Evolutionary conservation across 148 eudicot species (phyloP).

Genomic region (Nepenthes mirabilis): DNA sequence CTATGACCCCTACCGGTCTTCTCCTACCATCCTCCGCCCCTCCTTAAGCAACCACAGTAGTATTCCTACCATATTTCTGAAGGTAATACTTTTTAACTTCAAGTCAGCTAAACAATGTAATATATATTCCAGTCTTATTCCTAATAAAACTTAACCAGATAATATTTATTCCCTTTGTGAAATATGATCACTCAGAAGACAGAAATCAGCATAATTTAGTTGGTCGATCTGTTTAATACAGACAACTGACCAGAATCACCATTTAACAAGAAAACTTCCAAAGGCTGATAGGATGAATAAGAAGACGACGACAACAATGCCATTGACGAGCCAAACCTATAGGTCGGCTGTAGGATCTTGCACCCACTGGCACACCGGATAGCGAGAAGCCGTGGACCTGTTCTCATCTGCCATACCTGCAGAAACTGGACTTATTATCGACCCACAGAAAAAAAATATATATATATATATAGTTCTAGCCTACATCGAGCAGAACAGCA

Average conservation of each 20-base stretch:
- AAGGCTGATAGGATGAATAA: slow-evolving; percentile 51
- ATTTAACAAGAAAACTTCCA: slow-evolving; percentile 76
- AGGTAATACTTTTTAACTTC: too few species aligned
- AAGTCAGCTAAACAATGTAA: too few species aligned
- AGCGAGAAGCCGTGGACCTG: slow-evolving; percentile 67
- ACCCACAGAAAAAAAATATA: neutral
- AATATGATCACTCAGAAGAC: too few species aligned
- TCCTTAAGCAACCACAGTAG: too few species aligned
- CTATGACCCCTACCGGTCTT: too few species aligned
- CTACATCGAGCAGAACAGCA: neutral
- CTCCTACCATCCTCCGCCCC: too few species aligned
- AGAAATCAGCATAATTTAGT: slow-evolving; percentile 5
- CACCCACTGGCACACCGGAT: slow-evolving; percentile 74
- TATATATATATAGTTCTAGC: neutral
- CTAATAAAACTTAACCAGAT: too few species aligned
- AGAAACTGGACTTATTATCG: neutral
- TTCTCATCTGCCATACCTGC: slow-evolving; percentile 99
- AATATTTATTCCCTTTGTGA: too few species aligned
- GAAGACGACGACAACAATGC: neutral
- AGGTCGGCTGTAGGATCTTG: slow-evolving; percentile 87
- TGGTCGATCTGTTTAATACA: slow-evolving; percentile 47
- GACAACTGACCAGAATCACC: slow-evolving; percentile 91
- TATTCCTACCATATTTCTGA: too few species aligned
- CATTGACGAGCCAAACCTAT: slow-evolving; percentile 57
- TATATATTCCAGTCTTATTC: too few species aligned